These are phyloP conservation scores for Ballota nigra DNA, from an alignment of 257 asterid species.

Conservation along the genomic window DNA sequence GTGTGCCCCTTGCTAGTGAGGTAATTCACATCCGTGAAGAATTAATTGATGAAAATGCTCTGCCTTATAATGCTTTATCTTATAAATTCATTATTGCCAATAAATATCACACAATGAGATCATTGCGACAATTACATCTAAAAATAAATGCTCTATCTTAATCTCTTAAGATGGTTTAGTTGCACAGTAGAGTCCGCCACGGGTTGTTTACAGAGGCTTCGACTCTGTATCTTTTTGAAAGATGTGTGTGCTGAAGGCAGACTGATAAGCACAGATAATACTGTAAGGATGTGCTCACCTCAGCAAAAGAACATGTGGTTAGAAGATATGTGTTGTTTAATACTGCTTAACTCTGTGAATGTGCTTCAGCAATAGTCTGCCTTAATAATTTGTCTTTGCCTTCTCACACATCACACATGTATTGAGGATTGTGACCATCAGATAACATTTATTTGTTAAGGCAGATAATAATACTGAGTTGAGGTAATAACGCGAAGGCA, in stretches of 20 bases:
- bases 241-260: too few relatives aligned
- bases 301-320: too few relatives aligned
- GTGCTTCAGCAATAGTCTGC: neutral
- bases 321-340: too few relatives aligned
- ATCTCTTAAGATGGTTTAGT: too few relatives aligned
- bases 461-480: neutral
- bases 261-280: too few relatives aligned
- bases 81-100: conserved; percentile 3
- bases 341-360: neutral
- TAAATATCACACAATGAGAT: conserved; percentile 1
- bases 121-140: neutral
- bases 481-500: neutral
- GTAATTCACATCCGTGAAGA: conserved; percentile 40
- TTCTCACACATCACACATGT: neutral
- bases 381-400: neutral
- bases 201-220: too few relatives aligned
- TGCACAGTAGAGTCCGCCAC: too few relatives aligned
- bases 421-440: neutral
- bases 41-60: conserved; percentile 11
- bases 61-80: neutral
- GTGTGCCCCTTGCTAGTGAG: conserved; percentile 97
- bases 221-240: too few relatives aligned
- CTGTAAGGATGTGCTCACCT: too few relatives aligned
- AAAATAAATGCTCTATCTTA: neutral
- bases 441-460: neutral